Base-by-base conservation (phyloP, 2,329 filamentous ascomycete species). In the Arthrobotrys entomopaga region DNA sequence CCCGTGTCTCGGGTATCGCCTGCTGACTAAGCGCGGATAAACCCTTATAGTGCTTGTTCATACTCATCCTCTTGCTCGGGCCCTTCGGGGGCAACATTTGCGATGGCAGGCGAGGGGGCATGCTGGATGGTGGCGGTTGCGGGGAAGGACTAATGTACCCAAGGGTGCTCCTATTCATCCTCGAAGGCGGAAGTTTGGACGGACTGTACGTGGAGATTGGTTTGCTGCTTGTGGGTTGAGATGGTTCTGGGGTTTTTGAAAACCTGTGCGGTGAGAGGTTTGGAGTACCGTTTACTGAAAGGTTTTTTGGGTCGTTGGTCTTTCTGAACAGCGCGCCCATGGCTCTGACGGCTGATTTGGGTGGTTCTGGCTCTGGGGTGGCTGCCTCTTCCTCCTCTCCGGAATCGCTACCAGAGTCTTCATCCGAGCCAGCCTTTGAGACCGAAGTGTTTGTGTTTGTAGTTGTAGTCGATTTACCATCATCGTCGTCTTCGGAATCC, bases 61-160 rank as follows among this genome's bases (percentile, higher is more conserved):
- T 46, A 29, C 67, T 72, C 29, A 60, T 60, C 15, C 60, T 49
- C 29, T 72, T 65, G 40, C 38, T 65, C 15, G 42, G 8, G 26
- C 60, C 60, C 59, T 65, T 65, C 40, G 59, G 40, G 42, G 67
- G 57, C 34, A 65, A 58, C 46, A 65, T 65, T 48, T n/a, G 13
- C 6, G 60, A 65, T 54, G 67, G 67, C 24, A 72, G 52, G 3
- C 67, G 43, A 24, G 67, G 60, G 16, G 67, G 67, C 67, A 72
- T 72, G 24, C 59, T 72, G n/a, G 67, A 72, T 26, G 67, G 67
- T 22, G 67, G 67, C n/a, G 67, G 67, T 38, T 60, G 60, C 4
- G 67, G 67, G 53, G 67, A 72, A 34, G 67, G 67, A 46, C 67
- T 72, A 52, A 72, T 72, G 38, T 72, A 61, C 60, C 67, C 67